Conservation (phyloP, 495 filamentous ascomycete species). For the Aspergillus asperescens region DNA sequence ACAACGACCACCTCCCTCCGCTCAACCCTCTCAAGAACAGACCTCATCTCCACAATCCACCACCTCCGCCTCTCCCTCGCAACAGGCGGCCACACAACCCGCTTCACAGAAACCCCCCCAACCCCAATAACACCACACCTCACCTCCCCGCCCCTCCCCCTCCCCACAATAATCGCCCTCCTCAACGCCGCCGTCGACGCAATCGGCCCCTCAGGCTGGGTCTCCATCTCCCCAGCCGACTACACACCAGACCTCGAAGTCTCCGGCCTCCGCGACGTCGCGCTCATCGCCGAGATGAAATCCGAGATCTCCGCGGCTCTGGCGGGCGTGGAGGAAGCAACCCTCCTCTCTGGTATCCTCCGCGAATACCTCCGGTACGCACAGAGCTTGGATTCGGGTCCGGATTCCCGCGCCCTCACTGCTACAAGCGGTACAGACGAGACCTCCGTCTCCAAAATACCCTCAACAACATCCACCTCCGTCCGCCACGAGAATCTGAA, state of each 20-base stretch:
- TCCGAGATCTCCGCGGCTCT: slow-evolving; percentile 70
- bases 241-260: slow-evolving; percentile 31
- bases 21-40: slow-evolving; percentile 56
- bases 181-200: slow-evolving; percentile 76
- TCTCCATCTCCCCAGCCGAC: slow-evolving; percentile 44
- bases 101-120: slow-evolving; percentile 42
- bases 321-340: slow-evolving; percentile 69
- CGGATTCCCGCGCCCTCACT: slow-evolving; percentile 7
- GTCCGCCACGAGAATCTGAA: slow-evolving; percentile 40
- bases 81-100: slow-evolving; percentile 40
- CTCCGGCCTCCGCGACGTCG: slow-evolving; percentile 51
- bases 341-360: slow-evolving; percentile 61
- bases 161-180: slow-evolving; percentile 54
- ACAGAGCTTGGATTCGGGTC: slow-evolving; percentile 33
- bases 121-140: slow-evolving; percentile 47
- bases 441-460: background rate
- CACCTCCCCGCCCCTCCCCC: slow-evolving; percentile 45
- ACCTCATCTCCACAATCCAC: slow-evolving; percentile 67
- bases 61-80: slow-evolving; percentile 64
- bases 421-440: background rate
- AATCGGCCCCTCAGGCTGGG: slow-evolving; percentile 78
- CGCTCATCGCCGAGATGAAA: slow-evolving; percentile 58
- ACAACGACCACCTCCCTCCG: slow-evolving; percentile 59
- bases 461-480: slow-evolving; percentile 21
- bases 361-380: slow-evolving; percentile 66